Conservation (phyloP, 805 yeast species). For the Teunomyces panamensis region DNA sequence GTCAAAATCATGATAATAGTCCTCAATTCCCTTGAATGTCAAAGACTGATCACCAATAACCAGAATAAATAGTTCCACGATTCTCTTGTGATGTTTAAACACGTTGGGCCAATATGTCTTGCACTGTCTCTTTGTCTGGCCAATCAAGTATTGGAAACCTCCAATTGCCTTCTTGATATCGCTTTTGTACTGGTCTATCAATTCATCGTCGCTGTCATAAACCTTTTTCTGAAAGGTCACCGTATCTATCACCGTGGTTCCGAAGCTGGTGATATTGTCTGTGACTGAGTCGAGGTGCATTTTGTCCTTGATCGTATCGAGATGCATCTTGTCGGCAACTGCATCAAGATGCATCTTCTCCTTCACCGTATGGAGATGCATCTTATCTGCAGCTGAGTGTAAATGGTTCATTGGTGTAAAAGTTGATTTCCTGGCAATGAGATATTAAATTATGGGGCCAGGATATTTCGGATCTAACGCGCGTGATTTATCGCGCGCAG, state of each 20-base stretch:
- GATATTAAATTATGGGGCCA: constrained; percentile 1
- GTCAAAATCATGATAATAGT: constrained; percentile 30
- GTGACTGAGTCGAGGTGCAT: constrained; percentile 2
- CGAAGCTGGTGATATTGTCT: constrained; percentile 10
- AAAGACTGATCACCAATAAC: constrained; percentile 36
- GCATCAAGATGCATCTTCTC: constrained; percentile 1
- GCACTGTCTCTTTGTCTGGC: constrained; percentile 24
- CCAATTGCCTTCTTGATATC: constrained; percentile 25
- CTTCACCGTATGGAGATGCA: background rate
- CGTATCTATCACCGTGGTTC: constrained; percentile 9
- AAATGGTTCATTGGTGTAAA: background rate
- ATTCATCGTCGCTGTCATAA: constrained; percentile 17
- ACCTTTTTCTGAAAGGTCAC: constrained; percentile 3
- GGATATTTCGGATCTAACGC: constrained; percentile 2
- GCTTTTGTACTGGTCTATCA: constrained; percentile 12
- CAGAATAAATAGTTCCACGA: constrained; percentile 27
- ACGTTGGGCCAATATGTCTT: constrained; percentile 24
- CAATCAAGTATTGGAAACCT: constrained; percentile 40
- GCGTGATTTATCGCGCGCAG: constrained; percentile 2
- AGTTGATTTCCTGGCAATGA: background rate
- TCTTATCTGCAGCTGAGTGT: constrained; percentile 3
- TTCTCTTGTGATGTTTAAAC: constrained; percentile 30
- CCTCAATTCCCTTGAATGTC: constrained; percentile 31
- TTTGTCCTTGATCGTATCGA: constrained; percentile 1
- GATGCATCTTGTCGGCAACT: background rate